Conservation (phyloP, 1,139 yeast genomes). For the Pichia sp. region DNA sequence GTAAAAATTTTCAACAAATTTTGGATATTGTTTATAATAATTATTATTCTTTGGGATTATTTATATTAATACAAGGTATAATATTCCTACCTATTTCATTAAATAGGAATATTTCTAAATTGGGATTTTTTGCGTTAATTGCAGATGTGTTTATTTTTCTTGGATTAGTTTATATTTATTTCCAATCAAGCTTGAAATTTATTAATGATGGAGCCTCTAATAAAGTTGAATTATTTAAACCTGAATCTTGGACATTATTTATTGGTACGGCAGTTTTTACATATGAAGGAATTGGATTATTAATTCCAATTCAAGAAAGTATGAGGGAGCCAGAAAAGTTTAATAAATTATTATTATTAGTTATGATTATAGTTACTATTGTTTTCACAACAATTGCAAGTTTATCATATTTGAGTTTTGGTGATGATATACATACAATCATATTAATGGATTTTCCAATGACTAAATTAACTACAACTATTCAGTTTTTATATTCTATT, state of each 20-base stretch:
- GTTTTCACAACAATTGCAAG: conserved; percentile 76
- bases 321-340: conserved; percentile 81
- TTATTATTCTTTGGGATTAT: conserved; percentile 37
- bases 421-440: conserved; percentile 76
- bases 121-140: conserved; percentile 79
- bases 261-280: conserved; percentile 96
- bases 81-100: conserved; percentile 77
- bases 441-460: conserved; percentile 83
- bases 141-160: conserved; percentile 83
- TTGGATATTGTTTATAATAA: conserved; percentile 9
- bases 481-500: conserved; percentile 76
- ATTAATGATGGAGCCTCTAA: conserved; percentile 48
- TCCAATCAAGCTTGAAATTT: conserved; percentile 58
- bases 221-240: conserved; percentile 52
- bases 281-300: conserved; percentile 90
- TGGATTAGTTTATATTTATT: conserved; percentile 78
- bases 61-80: conserved; percentile 60
- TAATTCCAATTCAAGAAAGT: conserved; percentile 92
- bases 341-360: conserved; percentile 61
- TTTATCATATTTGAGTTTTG: conserved; percentile 80
- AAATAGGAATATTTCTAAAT: conserved; percentile 81
- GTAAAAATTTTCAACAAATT: conserved; percentile 70
- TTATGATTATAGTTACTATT: conserved; percentile 67
- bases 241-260: conserved; percentile 69
- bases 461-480: conserved; percentile 54